Evolutionary conservation across 257 asterid species (phyloP), one percentile per base, ranked within the genome.

Genomic region (Anisodus tanguticus): DNA sequence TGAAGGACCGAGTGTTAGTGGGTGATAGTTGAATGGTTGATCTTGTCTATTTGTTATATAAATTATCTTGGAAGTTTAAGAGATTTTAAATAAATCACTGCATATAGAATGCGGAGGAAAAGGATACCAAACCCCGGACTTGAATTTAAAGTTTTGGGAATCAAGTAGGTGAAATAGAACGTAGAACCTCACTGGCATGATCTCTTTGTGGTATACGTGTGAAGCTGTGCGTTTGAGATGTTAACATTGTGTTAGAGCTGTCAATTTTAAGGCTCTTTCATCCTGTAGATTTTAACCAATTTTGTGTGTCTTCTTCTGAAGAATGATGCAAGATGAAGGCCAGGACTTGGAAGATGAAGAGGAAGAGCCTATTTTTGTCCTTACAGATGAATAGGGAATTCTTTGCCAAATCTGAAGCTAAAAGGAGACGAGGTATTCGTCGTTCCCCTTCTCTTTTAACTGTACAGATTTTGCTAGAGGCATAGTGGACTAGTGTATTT

Each of bases 331-430:
- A 55, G 88, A 90, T 39, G 92, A 86, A 83, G 78, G 81, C 26
- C 86, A 79, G 69, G 84, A 86, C 79, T 59, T 83, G 70, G 95
- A 87, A 71, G 94, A 91, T 68, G 97, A 92, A 37, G 93, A 86
- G 5, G 96, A 89, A 13, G 98, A 95, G 17, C 95, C 96, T 2
- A 70, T 92, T 51, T 94, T 92, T 49, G 98, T 94, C 84, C 91
- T 92, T 67, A 95, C 98, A 13, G 98, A 95, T 85, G 98, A 95
- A 87, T 93, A 98, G 88, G 88, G 98, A 94, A 2, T 94, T 95
- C 90, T 93, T 94, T 81, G 97, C 98, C 5, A 93, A 95, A 84
- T 94, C 98, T 13, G 97, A 95, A 89, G 98, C 98, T 83, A 92
- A 93, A 82, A 89, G 98, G 89, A 92, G 85, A 89, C 86, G 64